A percentile compares a stretch with the other conserved stretches of the same genome.
These are phyloP conservation scores for Boletus insuetus DNA, from an alignment of 768 basidiomycete species.

Conservation along the genomic window DNA sequence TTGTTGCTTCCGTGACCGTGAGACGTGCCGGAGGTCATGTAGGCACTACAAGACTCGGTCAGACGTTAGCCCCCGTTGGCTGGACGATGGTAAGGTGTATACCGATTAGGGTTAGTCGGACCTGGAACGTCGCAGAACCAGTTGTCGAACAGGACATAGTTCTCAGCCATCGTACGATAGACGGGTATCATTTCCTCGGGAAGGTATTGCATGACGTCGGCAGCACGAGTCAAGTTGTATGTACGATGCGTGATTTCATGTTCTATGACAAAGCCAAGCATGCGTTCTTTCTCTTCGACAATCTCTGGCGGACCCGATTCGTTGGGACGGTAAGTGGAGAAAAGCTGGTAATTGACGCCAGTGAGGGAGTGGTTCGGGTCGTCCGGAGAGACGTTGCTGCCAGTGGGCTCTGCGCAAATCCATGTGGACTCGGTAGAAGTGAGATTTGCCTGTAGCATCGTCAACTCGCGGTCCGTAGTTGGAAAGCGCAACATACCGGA, in stretches of 20 bases:
- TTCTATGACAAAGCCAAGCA: conserved; percentile 24
- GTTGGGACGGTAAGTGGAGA: conserved; percentile 21
- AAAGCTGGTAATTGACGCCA: conserved; percentile 23
- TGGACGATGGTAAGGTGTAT: background rate
- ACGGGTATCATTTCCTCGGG: conserved; percentile 25
- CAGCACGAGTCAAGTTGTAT: conserved; percentile 10
- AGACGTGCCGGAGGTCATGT: conserved; percentile 27
- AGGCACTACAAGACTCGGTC: conserved; percentile 10
- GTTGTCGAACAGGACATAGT: conserved; percentile 21
- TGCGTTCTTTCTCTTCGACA: conserved; percentile 7
- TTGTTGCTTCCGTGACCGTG: conserved; percentile 24
- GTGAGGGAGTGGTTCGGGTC: conserved; percentile 27
- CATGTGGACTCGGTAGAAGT: conserved; percentile 6
- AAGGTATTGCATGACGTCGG: conserved; percentile 21
- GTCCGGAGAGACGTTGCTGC: conserved; percentile 20
- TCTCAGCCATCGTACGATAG: conserved; percentile 22
- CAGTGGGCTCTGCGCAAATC: conserved; percentile 20
- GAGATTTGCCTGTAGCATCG: conserved; percentile 8
- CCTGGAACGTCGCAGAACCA: conserved; percentile 28
- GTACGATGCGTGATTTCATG: conserved; percentile 16
- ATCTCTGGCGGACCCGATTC: conserved; percentile 4
- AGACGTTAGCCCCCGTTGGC: background rate
- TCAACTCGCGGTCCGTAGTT: background rate
- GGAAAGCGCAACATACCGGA: conserved; percentile 10
- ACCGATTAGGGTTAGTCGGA: conserved; percentile 28